phyloP scores from a whole-genome alignment of 2,329 filamentous ascomycete species.

The Lasiodiplodia sp. region DNA sequence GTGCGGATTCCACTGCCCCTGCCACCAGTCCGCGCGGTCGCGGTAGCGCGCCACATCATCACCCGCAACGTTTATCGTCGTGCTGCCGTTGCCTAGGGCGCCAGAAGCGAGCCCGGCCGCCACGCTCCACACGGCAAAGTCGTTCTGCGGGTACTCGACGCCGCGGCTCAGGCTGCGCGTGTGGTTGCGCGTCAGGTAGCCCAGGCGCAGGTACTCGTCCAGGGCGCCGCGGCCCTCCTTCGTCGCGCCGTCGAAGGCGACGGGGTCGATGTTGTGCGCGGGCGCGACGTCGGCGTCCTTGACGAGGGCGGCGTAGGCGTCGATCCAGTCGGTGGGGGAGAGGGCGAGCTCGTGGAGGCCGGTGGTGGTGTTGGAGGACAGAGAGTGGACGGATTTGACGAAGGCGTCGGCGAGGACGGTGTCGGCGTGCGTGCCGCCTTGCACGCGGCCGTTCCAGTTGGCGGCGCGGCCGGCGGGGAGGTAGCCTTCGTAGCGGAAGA shows the following conservation, averaged over 20 bases:
- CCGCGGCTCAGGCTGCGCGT: conserved; percentile 44
- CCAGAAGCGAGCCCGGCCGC: conserved; percentile 38
- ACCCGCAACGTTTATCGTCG: not conserved
- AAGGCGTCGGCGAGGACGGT: conserved; percentile 72
- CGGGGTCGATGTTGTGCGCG: conserved; percentile 36
- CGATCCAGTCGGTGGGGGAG: conserved; percentile 39
- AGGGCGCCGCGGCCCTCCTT: conserved; percentile 53
- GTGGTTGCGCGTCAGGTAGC: conserved; percentile 50
- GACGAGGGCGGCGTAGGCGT: conserved; percentile 41
- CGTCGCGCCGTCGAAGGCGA: conserved; percentile 43
- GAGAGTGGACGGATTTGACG: conserved; percentile 63
- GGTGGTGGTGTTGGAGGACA: conserved; percentile 15
- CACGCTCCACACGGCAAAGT: conserved; percentile 61
- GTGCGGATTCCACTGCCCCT: conserved; percentile 50
- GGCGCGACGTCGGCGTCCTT: conserved; percentile 43
- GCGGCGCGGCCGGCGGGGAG: conserved; percentile 46
- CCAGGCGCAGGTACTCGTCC: conserved; percentile 52
- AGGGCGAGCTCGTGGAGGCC: conserved; percentile 39
- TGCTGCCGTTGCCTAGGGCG: not conserved
- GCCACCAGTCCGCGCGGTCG: conserved; percentile 51
- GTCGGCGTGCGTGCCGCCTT: conserved; percentile 75
- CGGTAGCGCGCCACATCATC: conserved; percentile 40
- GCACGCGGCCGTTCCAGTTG: conserved; percentile 45
- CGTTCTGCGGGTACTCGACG: conserved; percentile 48
- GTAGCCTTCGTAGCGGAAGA: conserved; percentile 40